Evolutionary conservation across 805 yeast genomes (phyloP), one percentile per base, ranked within the genome.

Genomic region (Candida lessepsii): DNA sequence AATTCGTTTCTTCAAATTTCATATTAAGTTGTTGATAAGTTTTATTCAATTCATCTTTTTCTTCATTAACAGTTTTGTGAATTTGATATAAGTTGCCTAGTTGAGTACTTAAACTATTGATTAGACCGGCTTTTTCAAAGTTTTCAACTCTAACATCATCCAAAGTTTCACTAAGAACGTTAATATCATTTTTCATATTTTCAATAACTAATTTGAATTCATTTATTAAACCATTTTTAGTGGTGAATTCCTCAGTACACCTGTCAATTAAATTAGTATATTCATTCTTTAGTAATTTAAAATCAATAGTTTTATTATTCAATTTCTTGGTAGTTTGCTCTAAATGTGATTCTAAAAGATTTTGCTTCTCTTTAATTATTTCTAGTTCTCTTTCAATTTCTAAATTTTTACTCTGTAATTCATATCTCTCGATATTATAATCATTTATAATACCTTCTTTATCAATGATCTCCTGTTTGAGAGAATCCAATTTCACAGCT

Each of bases 331-430:
- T n/a, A 5, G 14, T 14, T 3, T 24, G 5, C 4, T 24, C 14
- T 2, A 24, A 13, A 9, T 25, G 16, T 20, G 4, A n/a, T 25
- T 24, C 29, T 9, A 21, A 32, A 11, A 13, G 20, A 5, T 18
- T 17, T 4, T 11, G 6, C 14, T 17, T 19, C 3, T 18, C 23
- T 17, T 13, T 38, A 5, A 24, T 16, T 2, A 21, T 14, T 6
- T 38, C 20, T 15, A 16, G 7, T 29, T 38, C 29, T 17, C 13
- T n/a, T 11, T 32, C 33, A 9, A 20, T 6, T 15, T 32, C 33
- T 11, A 27, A 35, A 14, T 15, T 31, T 6, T n/a, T 26, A 14
- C 25, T 14, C 15, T 32, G 42, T 20, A 32, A 32, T 14, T 39
- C 37, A 32, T 11, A 32, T 6, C 18, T 32, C 7, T 32, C 28